Evolutionary conservation across 208 protist species (phyloP), one percentile per base, ranked within the genome.

Genomic region (Porcisia hertigi): DNA sequence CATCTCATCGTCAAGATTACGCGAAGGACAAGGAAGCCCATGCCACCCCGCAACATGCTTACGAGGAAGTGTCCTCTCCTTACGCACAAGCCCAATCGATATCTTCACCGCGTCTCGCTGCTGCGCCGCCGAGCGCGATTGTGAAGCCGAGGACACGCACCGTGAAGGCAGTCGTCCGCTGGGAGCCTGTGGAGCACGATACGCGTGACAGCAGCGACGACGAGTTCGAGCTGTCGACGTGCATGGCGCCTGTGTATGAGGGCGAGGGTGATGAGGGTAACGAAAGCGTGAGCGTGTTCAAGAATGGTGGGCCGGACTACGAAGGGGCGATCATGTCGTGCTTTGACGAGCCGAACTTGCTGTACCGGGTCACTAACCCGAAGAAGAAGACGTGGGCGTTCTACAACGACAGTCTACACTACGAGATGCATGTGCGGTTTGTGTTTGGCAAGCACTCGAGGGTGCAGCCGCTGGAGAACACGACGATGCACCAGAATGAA

Each of bases 361-460:
- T 95, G 60, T 95, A 92, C 79, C 91, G 88, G 41, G 91, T 95
- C 77, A 79, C 86, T 34, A 85, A 93, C 75, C 76, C 66, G 43
- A 74, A 89, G 65, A 80, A 86, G 66, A 92, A 91, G 75, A 88
- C 83, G 16, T 95, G 91, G 89, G 81, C 87, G 66, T 93, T 95
- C 69, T 95, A 95, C 82, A 95, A 95, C 77, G 91, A 95, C 82
- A 93, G 73, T 36, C 63, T 75, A 36, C 73, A 83, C 36, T 93
- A 93, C 70, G 87, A 95, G 64, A 89, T 95, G 87, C 88, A 93
- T 73, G 83, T 93, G 41, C 66, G 81, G 65, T 93, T 93, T 72
- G 88, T 45, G 34, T 95, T 95, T 85, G 88, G 88, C 59, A 88
- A 88, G 66, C 71, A 83, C 60, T 92, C 86, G 36, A 88, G 90